A percentile compares a stretch with the other conserved stretches of the same genome.
Evolutionary conservation across 306 rosid species (phyloP).

Genomic region (Acmispon strigosus): DNA sequence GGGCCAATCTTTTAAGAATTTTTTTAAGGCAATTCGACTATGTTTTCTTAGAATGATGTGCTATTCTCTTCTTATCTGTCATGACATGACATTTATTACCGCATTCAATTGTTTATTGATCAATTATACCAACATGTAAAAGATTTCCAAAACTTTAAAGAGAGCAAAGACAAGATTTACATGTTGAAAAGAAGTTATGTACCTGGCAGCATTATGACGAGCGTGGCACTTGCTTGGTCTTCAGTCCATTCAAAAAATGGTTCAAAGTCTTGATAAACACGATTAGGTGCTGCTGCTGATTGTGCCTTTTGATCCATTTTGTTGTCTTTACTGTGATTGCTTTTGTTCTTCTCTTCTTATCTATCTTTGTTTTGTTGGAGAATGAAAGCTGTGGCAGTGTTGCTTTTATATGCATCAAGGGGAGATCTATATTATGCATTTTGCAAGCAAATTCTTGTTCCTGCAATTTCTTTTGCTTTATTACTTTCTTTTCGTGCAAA

Average conservation of each 20-base stretch:
- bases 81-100: no score
- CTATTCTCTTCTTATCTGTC: no score
- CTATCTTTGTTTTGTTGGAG: background rate
- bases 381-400: background rate
- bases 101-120: no score
- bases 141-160: no score
- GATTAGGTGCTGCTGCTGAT: background rate
- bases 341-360: background rate
- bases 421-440: background rate
- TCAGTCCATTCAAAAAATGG: conserved; percentile 37
- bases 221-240: conserved; percentile 30
- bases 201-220: conserved; percentile 54
- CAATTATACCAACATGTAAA: no score
- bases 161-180: no score
- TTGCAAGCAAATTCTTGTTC: background rate
- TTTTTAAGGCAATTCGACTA: no score
- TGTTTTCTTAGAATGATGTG: no score
- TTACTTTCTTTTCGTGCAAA: conserved; percentile 43
- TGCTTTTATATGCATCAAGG: conserved; percentile 22
- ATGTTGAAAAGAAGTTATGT: background rate
- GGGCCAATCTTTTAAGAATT: no score
- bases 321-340: background rate
- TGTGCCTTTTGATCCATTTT: conserved; percentile 10
- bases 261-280: conserved; percentile 30
- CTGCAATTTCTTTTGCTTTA: conserved; percentile 11